A percentile compares a stretch with the other conserved stretches of the same genome.
These are phyloP conservation scores for Fomitopsis betulina DNA, from an alignment of 1,284 basidiomycete genomes.

Conservation along the genomic window DNA sequence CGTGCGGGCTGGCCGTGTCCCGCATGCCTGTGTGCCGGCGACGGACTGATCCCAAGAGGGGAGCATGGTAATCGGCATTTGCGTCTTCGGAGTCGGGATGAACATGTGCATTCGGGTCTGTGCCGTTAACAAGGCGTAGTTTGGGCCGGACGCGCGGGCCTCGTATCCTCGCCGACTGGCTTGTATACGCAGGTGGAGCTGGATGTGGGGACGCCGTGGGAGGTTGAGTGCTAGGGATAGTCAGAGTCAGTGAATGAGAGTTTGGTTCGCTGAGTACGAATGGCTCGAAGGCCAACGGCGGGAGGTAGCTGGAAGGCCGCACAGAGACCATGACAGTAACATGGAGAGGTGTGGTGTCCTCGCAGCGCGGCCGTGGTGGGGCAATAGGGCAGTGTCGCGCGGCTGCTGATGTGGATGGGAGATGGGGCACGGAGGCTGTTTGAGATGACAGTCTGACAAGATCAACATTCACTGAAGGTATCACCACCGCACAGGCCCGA, in stretches of 20 bases:
- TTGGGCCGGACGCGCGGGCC: conserved; percentile 2
- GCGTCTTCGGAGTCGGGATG: background rate
- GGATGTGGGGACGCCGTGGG: background rate
- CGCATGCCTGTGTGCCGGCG: background rate
- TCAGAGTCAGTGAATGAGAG: background rate
- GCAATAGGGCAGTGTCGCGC: conserved; percentile 4
- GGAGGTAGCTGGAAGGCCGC: conserved; percentile 4
- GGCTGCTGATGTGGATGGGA: conserved; percentile 3
- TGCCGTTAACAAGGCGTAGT: background rate
- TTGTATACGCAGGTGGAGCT: background rate
- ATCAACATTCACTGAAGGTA: background rate
- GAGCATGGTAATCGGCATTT: background rate
- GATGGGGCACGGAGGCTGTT: conserved; percentile 1
- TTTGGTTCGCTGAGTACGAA: conserved; percentile 5
- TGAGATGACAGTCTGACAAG: conserved; percentile 2
- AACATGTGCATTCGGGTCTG: background rate
- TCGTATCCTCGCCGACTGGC: conserved; percentile 1
- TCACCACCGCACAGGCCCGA: background rate
- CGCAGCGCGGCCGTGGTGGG: background rate
- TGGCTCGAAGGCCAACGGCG: conserved; percentile 8
- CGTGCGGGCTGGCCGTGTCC: background rate
- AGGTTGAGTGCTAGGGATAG: background rate
- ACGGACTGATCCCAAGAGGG: background rate
- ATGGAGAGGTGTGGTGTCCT: conserved; percentile 2
- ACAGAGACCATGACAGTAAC: conserved; percentile 8